These are phyloP conservation scores for Bidens hawaiensis DNA, from an alignment of 140 eudicot species.

Conservation along the genomic window DNA sequence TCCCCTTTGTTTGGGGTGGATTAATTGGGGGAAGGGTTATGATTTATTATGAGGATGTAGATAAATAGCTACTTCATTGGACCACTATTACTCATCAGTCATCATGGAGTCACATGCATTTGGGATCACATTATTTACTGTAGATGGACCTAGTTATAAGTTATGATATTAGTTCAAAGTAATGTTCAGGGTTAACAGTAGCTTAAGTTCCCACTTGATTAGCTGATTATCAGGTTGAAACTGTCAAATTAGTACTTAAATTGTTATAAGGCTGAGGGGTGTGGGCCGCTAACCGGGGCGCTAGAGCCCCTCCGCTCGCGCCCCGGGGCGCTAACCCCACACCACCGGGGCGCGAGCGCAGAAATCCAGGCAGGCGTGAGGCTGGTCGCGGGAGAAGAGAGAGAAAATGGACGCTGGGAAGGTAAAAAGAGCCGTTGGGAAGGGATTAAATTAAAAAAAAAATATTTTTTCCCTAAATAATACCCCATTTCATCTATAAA, in stretches of 20 bases:
- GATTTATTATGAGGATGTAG: background rate
- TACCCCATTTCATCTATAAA: too few relatives aligned
- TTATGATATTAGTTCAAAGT: background rate
- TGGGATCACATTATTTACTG: slow-evolving; percentile 15
- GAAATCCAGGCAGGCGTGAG: too few relatives aligned
- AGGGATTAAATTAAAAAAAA: too few relatives aligned
- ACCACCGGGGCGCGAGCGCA: too few relatives aligned
- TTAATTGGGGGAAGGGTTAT: background rate
- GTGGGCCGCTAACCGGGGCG: too few relatives aligned
- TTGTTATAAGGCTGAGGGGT: too few relatives aligned
- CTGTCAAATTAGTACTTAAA: background rate
- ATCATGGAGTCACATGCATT: slow-evolving; percentile 24
- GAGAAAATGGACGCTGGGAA: too few relatives aligned
- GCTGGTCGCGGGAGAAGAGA: too few relatives aligned
- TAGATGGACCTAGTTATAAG: background rate
- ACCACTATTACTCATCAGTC: slow-evolving; percentile 12
- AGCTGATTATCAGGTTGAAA: background rate
- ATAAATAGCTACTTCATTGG: slow-evolving; percentile 3
- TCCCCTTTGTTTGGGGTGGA: background rate
- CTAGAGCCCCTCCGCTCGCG: too few relatives aligned
- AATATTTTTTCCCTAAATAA: too few relatives aligned
- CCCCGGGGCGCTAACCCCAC: too few relatives aligned
- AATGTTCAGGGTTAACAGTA: background rate
- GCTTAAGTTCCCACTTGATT: slow-evolving; percentile 1
- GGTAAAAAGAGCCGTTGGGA: too few relatives aligned